Evolutionary conservation across 1,284 basidiomycete genomes (phyloP).

Genomic region (Ganoderma lucidum): DNA sequence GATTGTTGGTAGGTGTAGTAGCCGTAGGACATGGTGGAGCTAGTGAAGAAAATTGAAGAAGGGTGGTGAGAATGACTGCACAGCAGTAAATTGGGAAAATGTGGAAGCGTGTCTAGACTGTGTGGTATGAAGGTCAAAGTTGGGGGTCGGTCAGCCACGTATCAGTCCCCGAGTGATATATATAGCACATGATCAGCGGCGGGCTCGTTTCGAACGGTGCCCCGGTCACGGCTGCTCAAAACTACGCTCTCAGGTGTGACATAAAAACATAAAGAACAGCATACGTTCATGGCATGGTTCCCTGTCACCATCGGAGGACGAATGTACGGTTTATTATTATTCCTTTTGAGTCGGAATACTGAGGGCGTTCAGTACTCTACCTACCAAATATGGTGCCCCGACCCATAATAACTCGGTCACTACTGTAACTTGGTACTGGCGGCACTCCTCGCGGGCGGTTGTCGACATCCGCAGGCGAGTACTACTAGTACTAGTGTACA

Average conservation of each 20-base stretch:
- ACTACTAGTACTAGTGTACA: too few relatives aligned
- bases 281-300: background rate
- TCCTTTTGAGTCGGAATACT: too few relatives aligned
- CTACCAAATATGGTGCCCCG: too few relatives aligned
- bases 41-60: background rate
- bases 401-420: too few relatives aligned
- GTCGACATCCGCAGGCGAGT: too few relatives aligned
- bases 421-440: too few relatives aligned
- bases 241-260: background rate
- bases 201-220: background rate
- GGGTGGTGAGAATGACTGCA: background rate
- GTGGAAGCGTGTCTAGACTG: background rate
- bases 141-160: background rate
- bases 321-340: background rate
- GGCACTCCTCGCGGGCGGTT: too few relatives aligned
- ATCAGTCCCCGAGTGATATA: background rate
- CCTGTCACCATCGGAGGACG: background rate
- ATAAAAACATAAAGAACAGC: background rate
- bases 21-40: background rate
- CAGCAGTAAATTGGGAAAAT: background rate
- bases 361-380: too few relatives aligned
- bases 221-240: background rate
- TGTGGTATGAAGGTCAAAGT: background rate
- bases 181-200: background rate
- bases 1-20: background rate